phyloP scores from a whole-genome alignment of 345 rosid species.

The Eucalyptus regnans region DNA sequence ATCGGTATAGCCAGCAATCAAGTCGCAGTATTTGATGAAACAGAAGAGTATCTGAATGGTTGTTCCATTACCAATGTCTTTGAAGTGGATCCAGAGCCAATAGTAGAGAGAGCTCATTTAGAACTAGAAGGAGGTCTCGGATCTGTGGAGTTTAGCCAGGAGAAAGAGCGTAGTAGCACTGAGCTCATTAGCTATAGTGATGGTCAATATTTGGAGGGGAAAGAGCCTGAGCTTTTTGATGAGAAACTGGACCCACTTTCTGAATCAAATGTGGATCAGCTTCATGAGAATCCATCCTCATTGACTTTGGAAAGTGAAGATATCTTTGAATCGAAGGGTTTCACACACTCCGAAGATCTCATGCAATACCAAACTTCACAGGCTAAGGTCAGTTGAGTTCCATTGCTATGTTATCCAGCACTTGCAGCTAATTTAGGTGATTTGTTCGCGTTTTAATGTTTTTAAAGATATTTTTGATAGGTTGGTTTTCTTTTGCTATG shows the following conservation, averaged over 20 bases:
- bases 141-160: constrained; percentile 5
- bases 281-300: constrained; percentile 5
- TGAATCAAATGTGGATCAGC: neutral
- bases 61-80: constrained; percentile 19
- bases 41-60: constrained; percentile 16
- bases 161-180: neutral
- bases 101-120: constrained; percentile 4
- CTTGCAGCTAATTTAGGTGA: neutral
- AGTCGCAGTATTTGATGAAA: constrained; percentile 16
- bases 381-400: constrained; percentile 43
- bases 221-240: constrained; percentile 3
- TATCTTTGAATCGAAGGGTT: constrained; percentile 3
- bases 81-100: constrained; percentile 27
- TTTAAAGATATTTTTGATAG: neutral
- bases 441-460: neutral
- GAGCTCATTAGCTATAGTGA: neutral
- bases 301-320: constrained; percentile 8
- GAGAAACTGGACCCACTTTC: constrained; percentile 9
- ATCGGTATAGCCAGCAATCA: constrained; percentile 9
- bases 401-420: neutral
- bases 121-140: constrained; percentile 1
- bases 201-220: neutral
- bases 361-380: constrained; percentile 12
- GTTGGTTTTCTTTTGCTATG: neutral
- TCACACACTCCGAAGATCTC: constrained; percentile 12